phyloP scores from a whole-genome alignment of 805 yeast species.

The Metschnikowia noctiluminum region DNA sequence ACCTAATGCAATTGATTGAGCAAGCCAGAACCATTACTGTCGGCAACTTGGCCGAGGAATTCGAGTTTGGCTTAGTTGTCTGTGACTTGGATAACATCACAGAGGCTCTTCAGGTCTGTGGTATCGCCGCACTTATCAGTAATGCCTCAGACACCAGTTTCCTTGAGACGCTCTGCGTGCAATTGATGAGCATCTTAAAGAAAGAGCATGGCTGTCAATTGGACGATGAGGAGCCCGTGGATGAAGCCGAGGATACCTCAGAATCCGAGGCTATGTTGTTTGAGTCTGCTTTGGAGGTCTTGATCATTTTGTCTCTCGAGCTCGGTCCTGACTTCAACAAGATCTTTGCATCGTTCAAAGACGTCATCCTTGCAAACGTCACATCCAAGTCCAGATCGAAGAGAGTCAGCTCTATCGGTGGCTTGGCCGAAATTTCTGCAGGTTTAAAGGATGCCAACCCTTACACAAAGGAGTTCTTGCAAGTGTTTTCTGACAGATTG shows the following conservation, averaged over 20 bases:
- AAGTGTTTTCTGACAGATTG: slow-evolving; percentile 64
- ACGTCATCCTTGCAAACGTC: slow-evolving; percentile 53
- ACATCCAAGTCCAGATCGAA: slow-evolving; percentile 63
- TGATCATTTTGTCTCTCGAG: slow-evolving; percentile 72
- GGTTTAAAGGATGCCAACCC: slow-evolving; percentile 69
- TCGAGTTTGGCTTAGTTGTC: slow-evolving; percentile 77
- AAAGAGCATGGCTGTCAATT: slow-evolving; percentile 84
- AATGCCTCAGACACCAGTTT: slow-evolving; percentile 47
- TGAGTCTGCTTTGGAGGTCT: slow-evolving; percentile 83
- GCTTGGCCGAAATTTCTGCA: slow-evolving; percentile 82
- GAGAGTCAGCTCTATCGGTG: slow-evolving; percentile 83
- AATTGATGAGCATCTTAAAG: slow-evolving; percentile 68
- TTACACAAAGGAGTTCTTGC: slow-evolving; percentile 64
- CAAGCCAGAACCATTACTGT: slow-evolving; percentile 67
- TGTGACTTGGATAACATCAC: slow-evolving; percentile 71
- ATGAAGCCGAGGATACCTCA: slow-evolving; percentile 48
- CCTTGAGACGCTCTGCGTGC: slow-evolving; percentile 67
- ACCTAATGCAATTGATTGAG: slow-evolving; percentile 55
- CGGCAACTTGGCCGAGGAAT: slow-evolving; percentile 68
- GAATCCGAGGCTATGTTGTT: slow-evolving; percentile 62
- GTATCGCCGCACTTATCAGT: slow-evolving; percentile 69
- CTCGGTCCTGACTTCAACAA: slow-evolving; percentile 74
- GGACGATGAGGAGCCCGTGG: slow-evolving; percentile 62
- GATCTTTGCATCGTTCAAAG: slow-evolving; percentile 70
- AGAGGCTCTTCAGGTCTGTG: slow-evolving; percentile 65